Percentiles rank a stretch among this genome's conserved stretches.
phyloP scores from a whole-genome alignment of 1,139 yeast species.

The Scheffersomyces parashehatae region DNA sequence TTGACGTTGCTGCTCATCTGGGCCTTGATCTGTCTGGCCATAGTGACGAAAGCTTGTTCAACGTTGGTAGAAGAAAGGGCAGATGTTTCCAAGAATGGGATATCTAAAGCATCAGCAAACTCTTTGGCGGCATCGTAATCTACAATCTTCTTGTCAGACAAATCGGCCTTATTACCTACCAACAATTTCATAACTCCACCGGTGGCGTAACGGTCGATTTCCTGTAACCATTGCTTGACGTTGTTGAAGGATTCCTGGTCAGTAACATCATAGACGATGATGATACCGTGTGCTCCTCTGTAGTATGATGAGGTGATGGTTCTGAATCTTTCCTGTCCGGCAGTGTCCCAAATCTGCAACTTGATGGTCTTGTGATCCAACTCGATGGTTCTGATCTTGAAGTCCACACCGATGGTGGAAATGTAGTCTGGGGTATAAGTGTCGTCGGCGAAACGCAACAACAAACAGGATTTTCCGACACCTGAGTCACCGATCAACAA shows the following conservation, averaged over 20 bases:
- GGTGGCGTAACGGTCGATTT: slow-evolving; percentile 96
- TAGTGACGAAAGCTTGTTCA: slow-evolving; percentile 96
- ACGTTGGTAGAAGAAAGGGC: slow-evolving; percentile 95
- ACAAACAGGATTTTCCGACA: slow-evolving; percentile 94
- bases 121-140: slow-evolving; percentile 97
- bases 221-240: slow-evolving; percentile 98
- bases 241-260: slow-evolving; percentile 97
- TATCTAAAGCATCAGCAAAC: slow-evolving; percentile 94
- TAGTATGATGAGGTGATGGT: slow-evolving; percentile 97
- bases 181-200: slow-evolving; percentile 95
- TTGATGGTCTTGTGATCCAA: slow-evolving; percentile 96
- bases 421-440: slow-evolving; percentile 96
- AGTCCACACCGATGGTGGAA: slow-evolving; percentile 97
- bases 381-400: slow-evolving; percentile 95
- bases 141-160: slow-evolving; percentile 90
- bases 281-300: slow-evolving; percentile 98
- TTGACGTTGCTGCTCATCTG: slow-evolving; percentile 75
- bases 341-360: slow-evolving; percentile 98
- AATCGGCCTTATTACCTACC: slow-evolving; percentile 96
- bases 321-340: slow-evolving; percentile 97
- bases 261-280: slow-evolving; percentile 96
- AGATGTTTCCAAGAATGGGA: slow-evolving; percentile 95
- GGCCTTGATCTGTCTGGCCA: slow-evolving; percentile 98
- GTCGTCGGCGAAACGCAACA: slow-evolving; percentile 95
- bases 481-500: slow-evolving; percentile 97